These are phyloP conservation scores for Pezicula carpinea DNA, from an alignment of 2,329 filamentous ascomycete genomes.

Conservation along the genomic window DNA sequence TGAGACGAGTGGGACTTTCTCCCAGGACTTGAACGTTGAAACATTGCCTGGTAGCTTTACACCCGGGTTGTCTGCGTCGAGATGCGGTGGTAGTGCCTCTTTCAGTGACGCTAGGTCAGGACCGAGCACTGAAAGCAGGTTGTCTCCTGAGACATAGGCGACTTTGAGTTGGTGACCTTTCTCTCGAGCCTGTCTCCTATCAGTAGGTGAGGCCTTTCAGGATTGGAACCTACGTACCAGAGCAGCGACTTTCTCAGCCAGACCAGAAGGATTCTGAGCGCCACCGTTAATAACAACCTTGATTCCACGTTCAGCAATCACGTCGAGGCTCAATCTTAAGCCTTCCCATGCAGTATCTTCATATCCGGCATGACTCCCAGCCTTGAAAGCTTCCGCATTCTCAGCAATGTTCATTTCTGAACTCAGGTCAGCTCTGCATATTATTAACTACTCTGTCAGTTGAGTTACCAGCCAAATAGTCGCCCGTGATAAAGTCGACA, in stretches of 20 bases:
- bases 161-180: slow-evolving; percentile 40
- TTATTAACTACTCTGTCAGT: slow-evolving; percentile 1
- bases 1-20: slow-evolving; percentile 34
- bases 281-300: slow-evolving; percentile 49
- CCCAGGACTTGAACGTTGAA: slow-evolving; percentile 28
- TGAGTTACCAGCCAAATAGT: slow-evolving; percentile 41
- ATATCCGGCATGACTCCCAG: slow-evolving; percentile 30
- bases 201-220: slow-evolving; percentile 33
- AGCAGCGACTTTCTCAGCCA: slow-evolving; percentile 41
- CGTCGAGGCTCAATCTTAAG: slow-evolving; percentile 27
- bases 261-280: slow-evolving; percentile 44
- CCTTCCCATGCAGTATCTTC: slow-evolving; percentile 42
- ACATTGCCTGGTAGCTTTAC: slow-evolving; percentile 28
- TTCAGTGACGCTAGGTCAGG: slow-evolving; percentile 37
- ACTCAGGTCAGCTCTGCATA: slow-evolving; percentile 12
- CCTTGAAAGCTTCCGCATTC: slow-evolving; percentile 35
- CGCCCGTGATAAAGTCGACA: slow-evolving; percentile 48
- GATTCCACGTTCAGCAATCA: slow-evolving; percentile 40
- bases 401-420: slow-evolving; percentile 41
- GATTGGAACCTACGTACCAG: slow-evolving; percentile 38
- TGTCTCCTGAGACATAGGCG: slow-evolving; percentile 40
- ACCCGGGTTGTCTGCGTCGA: slow-evolving; percentile 36
- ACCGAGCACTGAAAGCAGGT: slow-evolving; percentile 36
- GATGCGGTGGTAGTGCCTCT: slow-evolving; percentile 34
- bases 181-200: slow-evolving; percentile 31